Evolutionary conservation across 192 early-diverging fungal genomes (phyloP), one percentile per base, ranked within the genome.

Genomic region (Thamnidium elegans): DNA sequence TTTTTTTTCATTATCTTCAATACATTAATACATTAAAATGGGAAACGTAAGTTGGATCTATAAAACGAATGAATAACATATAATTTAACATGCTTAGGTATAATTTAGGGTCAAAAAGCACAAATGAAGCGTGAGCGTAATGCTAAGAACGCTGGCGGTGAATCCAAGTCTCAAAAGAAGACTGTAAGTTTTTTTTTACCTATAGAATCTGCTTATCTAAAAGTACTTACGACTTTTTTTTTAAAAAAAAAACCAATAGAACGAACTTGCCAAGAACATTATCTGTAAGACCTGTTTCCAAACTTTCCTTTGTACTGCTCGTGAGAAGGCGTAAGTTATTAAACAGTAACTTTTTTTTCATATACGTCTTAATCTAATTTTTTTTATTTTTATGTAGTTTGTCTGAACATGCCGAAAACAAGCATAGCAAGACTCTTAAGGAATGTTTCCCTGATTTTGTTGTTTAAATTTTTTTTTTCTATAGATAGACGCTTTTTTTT

Each of bases 231-330:
- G 21, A 26, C 8, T 54, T 54, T 30, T 23, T 30, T 54, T 30
- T 54, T 31, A 13, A 54, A 54, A 23, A 26, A 47, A 31, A 59
- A 32, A 64, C 51, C 2, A 48, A 7, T 73, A 85, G 88, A 95
- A 95, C 72, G 86, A 90, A 63, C 81, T 82, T 31, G 92, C 94
- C 31, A 92, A 89, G 76, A 91, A 69, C 67, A 84, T 89, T 64
- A 79, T 88, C 34, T 95, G 94, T 79, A 67, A 79, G 54, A 78
- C 86, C 13, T 95, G 94, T 82, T 73, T 82, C 44, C 86, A 88
- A 66, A 89, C 89, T 15, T 95, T 95, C 76, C 73, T 95, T 53
- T 86, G 90, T 76, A 95, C 92, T 9, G 77, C 86, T 59, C 78
- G 88, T 45, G 71, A 83, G 55, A 88, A 89, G 75, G 83, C 83